These are phyloP conservation scores for Saccharomyces hybrid DNA, from an alignment of 1,139 yeast genomes.

Conservation along the genomic window DNA sequence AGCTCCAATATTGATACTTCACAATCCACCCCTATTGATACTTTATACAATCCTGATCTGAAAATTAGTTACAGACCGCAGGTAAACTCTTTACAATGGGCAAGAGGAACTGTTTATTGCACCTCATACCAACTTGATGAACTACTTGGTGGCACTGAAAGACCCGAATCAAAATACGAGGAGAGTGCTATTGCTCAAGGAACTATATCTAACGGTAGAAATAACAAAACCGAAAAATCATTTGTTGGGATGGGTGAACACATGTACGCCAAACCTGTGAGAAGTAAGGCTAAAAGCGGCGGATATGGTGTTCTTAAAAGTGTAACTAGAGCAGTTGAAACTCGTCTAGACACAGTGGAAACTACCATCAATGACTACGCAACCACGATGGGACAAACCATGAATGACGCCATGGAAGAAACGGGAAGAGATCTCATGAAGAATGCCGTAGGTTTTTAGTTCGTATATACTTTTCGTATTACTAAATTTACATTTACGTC, in stretches of 20 bases:
- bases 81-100: conserved; percentile 78
- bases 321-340: conserved; percentile 44
- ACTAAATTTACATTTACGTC: no score
- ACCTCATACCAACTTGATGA: conserved; percentile 50
- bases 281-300: conserved; percentile 32
- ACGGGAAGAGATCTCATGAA: conserved; percentile 46
- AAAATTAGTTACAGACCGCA: conserved; percentile 73
- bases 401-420: conserved; percentile 46
- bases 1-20: conserved; percentile 27
- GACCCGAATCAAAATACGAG: conserved; percentile 45
- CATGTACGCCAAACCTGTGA: conserved; percentile 45
- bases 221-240: conserved; percentile 12
- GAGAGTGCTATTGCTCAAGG: conserved; percentile 54
- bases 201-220: conserved; percentile 37
- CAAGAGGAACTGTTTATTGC: conserved; percentile 62
- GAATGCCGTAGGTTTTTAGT: conserved; percentile 47
- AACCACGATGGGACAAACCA: conserved; percentile 43
- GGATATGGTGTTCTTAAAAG: conserved; percentile 35
- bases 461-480: background rate
- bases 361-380: conserved; percentile 55
- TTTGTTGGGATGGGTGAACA: conserved; percentile 23
- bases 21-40: conserved; percentile 33
- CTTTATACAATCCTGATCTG: conserved; percentile 53
- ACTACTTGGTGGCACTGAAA: conserved; percentile 54
- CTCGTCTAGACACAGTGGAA: conserved; percentile 48